Evolutionary conservation across 257 asterid genomes (phyloP), one percentile per base, ranked within the genome.

Genomic region (Solanum chaucha): DNA sequence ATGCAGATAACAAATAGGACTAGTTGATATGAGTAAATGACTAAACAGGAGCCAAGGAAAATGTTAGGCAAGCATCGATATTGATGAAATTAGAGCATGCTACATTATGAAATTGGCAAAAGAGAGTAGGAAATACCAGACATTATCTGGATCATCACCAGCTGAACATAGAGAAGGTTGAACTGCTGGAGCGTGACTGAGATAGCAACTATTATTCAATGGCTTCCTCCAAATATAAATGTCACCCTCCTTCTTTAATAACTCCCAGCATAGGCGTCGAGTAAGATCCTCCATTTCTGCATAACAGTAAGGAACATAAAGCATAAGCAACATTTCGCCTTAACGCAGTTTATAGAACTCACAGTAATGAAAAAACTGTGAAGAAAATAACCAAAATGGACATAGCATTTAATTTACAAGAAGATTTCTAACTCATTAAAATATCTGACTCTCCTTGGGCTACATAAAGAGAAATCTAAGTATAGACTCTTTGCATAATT

Each of bases 221-320:
- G 96, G 92, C 91, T 94, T 94, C 88, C 87, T 92, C 96, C 97
- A 94, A 85, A 92, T 92, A 28, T 93, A 88, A 78, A 94, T 88
- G 41, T 89, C 67, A 12, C 88, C 92, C 82, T 92, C 92, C 86
- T 90, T 90, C 65, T 90, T 92, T 44, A 90, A 89, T 12, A 94
- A 90, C n/a, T 92, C 90, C 97, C 96, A 94, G 72, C 96, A 94
- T 61, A 94, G 86, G 71, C 85, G 90, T 87, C 40, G 46, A 5
- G 93, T 78, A 78, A 94, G 93, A 84, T 90, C 88, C 87, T 90
- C 91, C 95, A 93, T 92, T 86, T 88, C 97, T 94, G 93, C 36
- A 81, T 26, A 61, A 64, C 61, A 24, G 59, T 48, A 82, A 88
- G 48, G 70, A 68, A 24, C 64, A 83, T 30, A 46, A 32, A 12